A percentile compares a stretch with the other conserved stretches of the same genome.
phyloP scores from a whole-genome alignment of 257 asterid species.

The Craterostigma plantagineum region DNA sequence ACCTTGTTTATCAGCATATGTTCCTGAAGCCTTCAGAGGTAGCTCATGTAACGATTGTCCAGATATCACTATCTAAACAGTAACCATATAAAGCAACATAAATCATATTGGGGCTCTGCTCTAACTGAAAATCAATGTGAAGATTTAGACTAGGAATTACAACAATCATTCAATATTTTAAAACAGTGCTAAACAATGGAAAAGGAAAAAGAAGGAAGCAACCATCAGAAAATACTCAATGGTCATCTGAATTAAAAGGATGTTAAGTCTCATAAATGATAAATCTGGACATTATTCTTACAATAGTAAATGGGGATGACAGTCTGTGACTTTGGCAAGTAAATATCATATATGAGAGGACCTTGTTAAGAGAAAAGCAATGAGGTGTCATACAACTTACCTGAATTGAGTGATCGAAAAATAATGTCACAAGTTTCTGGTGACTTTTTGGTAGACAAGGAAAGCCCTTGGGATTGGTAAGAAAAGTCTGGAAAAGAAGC shows the following conservation, averaged over 20 bases:
- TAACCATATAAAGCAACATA: conserved; percentile 10
- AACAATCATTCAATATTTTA: no score
- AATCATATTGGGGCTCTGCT: background rate
- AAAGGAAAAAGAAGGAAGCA: no score
- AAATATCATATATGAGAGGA: background rate
- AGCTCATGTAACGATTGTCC: conserved; percentile 39
- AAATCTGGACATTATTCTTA: no score
- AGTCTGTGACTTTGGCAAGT: background rate
- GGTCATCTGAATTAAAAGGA: no score
- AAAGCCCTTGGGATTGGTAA: conserved; percentile 62
- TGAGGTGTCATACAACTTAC: conserved; percentile 12
- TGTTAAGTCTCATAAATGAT: no score
- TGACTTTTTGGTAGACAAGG: conserved; percentile 92
- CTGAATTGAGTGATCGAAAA: conserved; percentile 81
- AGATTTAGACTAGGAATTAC: no score
- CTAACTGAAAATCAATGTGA: background rate
- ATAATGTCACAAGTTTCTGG: conserved; percentile 46
- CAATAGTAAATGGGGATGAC: no score
- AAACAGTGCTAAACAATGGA: no score
- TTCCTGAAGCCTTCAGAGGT: conserved; percentile 22
- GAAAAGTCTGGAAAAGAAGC: conserved; percentile 52
- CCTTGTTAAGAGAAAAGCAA: background rate
- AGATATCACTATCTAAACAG: conserved; percentile 55
- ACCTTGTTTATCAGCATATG: conserved; percentile 16
- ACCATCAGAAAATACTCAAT: no score